phyloP scores from a whole-genome alignment of 2,329 filamentous ascomycete species.

The Malbranchea zuffiana region DNA sequence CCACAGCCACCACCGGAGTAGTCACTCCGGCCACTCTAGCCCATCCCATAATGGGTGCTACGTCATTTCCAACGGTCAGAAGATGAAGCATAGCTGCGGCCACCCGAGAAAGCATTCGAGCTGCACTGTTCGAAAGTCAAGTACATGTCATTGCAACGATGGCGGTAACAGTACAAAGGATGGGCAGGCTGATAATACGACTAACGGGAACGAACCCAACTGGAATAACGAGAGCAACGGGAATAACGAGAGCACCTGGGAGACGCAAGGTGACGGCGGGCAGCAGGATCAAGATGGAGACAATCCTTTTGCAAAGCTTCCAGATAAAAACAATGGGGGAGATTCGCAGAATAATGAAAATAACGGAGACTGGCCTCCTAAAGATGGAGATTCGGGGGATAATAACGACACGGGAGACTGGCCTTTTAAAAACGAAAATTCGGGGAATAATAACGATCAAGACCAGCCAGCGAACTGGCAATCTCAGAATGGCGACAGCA shows the following conservation, averaged over 20 bases:
- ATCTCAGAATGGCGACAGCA: no score
- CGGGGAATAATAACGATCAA: no score
- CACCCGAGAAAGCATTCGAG: slow-evolving; percentile 3
- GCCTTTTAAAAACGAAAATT: no score
- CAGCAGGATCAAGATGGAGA: slow-evolving; percentile 1
- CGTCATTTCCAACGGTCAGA: slow-evolving; percentile 14
- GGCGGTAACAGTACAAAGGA: background rate
- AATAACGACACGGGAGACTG: no score
- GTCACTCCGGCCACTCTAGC: background rate
- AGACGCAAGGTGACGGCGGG: background rate
- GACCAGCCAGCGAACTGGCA: background rate
- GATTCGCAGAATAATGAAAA: background rate
- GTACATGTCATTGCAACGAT: no score
- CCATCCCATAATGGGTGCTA: slow-evolving; percentile 12
- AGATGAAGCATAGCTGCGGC: slow-evolving; percentile 8
- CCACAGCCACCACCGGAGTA: slow-evolving; percentile 3
- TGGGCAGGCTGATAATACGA: background rate
- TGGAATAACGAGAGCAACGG: slow-evolving; percentile 2
- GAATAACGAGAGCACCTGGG: background rate
- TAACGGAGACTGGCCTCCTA: background rate
- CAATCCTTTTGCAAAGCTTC: background rate
- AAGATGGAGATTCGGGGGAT: background rate
- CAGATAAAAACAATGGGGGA: background rate
- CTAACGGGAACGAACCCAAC: background rate
- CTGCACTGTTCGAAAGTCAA: no score